Evolutionary conservation across 805 yeast genomes (phyloP), one percentile per base, ranked within the genome.

Genomic region (Candida sphagnicola): DNA sequence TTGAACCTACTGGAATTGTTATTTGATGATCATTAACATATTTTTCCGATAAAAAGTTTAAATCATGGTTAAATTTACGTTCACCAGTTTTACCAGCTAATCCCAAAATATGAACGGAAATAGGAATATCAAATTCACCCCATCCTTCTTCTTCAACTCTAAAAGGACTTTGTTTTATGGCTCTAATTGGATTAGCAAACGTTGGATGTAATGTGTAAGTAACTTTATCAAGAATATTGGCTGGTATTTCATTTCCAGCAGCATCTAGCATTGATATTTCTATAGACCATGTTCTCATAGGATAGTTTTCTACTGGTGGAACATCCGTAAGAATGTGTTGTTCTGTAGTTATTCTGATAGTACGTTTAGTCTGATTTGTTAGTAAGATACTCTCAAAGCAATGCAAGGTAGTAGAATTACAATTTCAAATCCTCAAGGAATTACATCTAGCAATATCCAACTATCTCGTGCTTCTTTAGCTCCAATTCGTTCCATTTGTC

Each of bases 131-230:
- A 54, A 91, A 91, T 49, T 91, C 98, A 59, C 98, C 99, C 98
- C 99, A 91, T 37, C 99, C 99, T 66, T 87, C 82, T 61, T 91
- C 99, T 54, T 80, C 85, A 41, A 91, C 83, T 55, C 66, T 76
- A 65, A 90, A 91, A 8, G 99, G 99, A 8, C 85, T 77, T 54
- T 81, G 82, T 54, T 85, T 86, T 56, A 88, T 60, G 10, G 83
- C 72, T 59, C 97, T 77, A 46, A 77, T 82, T 8, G 98, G 98
- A 59, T 89, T 89, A 35, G 78, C 79, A 65, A 91, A 91, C 8
- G 98, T 93, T 35, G 97, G 98, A 67, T 91, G 99, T 47, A 93
- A 74, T 50, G 88, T 82, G 61, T 91, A 91, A 4, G 95, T 89
- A 38, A 89, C 96, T 62, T 85, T 86, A 61, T 93, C 98, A 53